Evolutionary conservation across 2,329 filamentous ascomycete genomes (phyloP), one percentile per base, ranked within the genome.

Genomic region (Torrubiellomyces zombiae): DNA sequence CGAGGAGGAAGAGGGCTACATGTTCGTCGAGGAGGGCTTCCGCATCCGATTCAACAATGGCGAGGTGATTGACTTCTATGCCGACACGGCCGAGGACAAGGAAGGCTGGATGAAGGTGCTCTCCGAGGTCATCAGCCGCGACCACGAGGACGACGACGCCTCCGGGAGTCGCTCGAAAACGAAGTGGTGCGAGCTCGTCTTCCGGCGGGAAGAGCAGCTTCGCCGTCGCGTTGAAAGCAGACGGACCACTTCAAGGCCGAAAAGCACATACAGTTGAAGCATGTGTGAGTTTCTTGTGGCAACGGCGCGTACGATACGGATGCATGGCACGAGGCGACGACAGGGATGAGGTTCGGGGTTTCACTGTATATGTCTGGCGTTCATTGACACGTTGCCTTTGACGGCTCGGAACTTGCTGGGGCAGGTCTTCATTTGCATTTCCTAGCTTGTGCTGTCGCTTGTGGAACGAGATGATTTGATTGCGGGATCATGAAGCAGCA

Each of bases 11-110:
- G 89, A 98, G 47, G 89, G 89, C 20, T 98, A 98, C 60, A 93
- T 94, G 79, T 98, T 98, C 48, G 86, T 98, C 26, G 89, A 98
- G 50, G 89, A 98, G 48, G 89, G 89, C 3, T 98, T 98, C 75
- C 81, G 89, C 20, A 92, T 98, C 47, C 82, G 86, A 29, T 98
- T 98, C 54, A 91, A 81, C 47, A 98, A 98, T 43, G 89, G 89
- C 32, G 89, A 98, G 55, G 74, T 93, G 34, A 98, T 98, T 45
- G 86, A 95, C 58, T 95, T 95, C 49, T 95, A 98, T 45, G 89
- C 86, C 43, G 86, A 95, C 51, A 85, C 72, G 16, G 68, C 75
- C 2, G 69, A 69, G 19, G 77, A 89, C 44, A 98, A 95, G 55
- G 81, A 93, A 22, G 77, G 73, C 27, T 98, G 89, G 89, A 89